Conservation (phyloP, 768 basidiomycete genomes). For the Lanmaoa rubissima region DNA sequence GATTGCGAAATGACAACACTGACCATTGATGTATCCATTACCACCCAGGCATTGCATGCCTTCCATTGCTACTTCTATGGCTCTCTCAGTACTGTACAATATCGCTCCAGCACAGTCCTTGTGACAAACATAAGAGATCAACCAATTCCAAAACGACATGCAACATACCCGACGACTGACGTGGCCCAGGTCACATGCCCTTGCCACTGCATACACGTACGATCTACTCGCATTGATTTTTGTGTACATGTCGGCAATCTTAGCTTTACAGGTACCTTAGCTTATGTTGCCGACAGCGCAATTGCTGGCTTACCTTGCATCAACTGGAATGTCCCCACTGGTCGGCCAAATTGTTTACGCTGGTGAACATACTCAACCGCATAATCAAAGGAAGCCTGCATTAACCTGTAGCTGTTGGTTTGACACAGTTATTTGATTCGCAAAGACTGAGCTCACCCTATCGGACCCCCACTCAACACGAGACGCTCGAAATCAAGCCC, state of each 20-base stretch:
- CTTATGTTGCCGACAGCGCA: neutral
- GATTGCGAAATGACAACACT: slow-evolving; percentile 14
- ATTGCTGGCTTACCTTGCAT: slow-evolving; percentile 74
- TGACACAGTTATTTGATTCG: neutral
- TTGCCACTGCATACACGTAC: slow-evolving; percentile 91
- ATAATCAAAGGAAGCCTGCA: slow-evolving; percentile 92
- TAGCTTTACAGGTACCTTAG: slow-evolving; percentile 43
- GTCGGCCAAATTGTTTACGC: slow-evolving; percentile 85
- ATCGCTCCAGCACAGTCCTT: slow-evolving; percentile 97
- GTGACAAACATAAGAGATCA: slow-evolving; percentile 7
- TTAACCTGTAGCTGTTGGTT: slow-evolving; percentile 50
- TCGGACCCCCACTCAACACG: slow-evolving; percentile 87
- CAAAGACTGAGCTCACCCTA: slow-evolving; percentile 54
- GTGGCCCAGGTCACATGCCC: slow-evolving; percentile 79
- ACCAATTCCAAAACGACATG: neutral
- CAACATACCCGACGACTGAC: slow-evolving; percentile 71
- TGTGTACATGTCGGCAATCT: slow-evolving; percentile 93
- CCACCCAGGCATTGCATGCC: slow-evolving; percentile 94
- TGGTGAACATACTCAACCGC: slow-evolving; percentile 91
- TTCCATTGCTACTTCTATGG: slow-evolving; percentile 87
- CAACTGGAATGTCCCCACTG: slow-evolving; percentile 87
- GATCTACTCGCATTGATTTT: slow-evolving; percentile 84
- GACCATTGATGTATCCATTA: slow-evolving; percentile 94
- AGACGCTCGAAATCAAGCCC: slow-evolving; percentile 91
- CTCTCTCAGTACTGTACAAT: slow-evolving; percentile 88